A percentile compares a stretch with the other conserved stretches of the same genome.
phyloP scores from a whole-genome alignment of 768 basidiomycete species.

The Rhodosporidiobolus odoratus region DNA sequence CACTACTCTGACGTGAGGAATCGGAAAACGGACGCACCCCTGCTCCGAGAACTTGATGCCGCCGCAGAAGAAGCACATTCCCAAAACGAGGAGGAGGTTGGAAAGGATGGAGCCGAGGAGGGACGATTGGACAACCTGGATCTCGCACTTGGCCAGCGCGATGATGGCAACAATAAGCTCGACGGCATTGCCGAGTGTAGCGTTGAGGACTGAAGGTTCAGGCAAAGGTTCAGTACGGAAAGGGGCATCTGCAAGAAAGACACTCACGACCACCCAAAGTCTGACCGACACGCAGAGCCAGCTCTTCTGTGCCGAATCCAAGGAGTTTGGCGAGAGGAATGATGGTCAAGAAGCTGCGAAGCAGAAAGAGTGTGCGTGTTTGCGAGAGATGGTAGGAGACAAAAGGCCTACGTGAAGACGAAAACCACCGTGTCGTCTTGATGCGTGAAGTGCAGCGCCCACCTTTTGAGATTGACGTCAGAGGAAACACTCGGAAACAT shows the following conservation, averaged over 20 bases:
- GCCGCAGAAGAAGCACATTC: slow-evolving; percentile 33
- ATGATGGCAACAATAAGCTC: slow-evolving; percentile 51
- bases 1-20: background rate
- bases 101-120: slow-evolving; percentile 76
- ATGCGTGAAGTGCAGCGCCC: slow-evolving; percentile 24
- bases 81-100: slow-evolving; percentile 68
- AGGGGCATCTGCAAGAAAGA: background rate
- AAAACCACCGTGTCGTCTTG: slow-evolving; percentile 34
- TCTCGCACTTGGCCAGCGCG: slow-evolving; percentile 66
- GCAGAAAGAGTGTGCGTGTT: background rate
- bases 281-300: slow-evolving; percentile 68
- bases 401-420: slow-evolving; percentile 17
- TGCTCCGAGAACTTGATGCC: slow-evolving; percentile 33
- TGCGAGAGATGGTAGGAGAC: background rate
- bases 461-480: slow-evolving; percentile 6
- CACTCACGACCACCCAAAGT: slow-evolving; percentile 51
- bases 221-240: background rate
- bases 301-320: slow-evolving; percentile 68
- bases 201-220: slow-evolving; percentile 58
- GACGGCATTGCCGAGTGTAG: slow-evolving; percentile 52
- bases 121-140: slow-evolving; percentile 62
- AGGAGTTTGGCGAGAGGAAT: slow-evolving; percentile 36
- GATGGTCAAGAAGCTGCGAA: slow-evolving; percentile 8
- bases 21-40: background rate
- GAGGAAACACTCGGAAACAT: no score